Evolutionary conservation across 495 filamentous ascomycete species (phyloP), one percentile per base, ranked within the genome.

Genomic region (Cladorrhinum samala): DNA sequence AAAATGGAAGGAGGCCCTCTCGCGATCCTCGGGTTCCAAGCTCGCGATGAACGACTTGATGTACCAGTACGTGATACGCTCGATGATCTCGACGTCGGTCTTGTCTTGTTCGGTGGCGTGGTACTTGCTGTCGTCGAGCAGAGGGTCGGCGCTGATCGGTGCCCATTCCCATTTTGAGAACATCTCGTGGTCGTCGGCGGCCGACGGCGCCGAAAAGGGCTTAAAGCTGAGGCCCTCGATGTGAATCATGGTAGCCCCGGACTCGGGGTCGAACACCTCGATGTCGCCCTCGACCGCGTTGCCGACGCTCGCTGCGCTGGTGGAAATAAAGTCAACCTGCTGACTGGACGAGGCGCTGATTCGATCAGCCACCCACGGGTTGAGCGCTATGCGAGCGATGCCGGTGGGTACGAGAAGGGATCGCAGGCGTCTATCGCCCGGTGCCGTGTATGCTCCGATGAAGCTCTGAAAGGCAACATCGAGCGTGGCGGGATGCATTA

Each of bases 401-500:
- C 2, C 40, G 16, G 37, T 59, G 21, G 66, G 68, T 0, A 71
- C 43, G 25, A 65, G 57, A 1, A 65, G 23, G 3, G 56, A 46
- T 45, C 40, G 18, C 11, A 69, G 33, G 2, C 43, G 24, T 0
- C 58, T 60, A 52, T 67, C 64, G 0, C 47, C 44, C 0, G 67
- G 68, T 14, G 23, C 30, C 0, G 33, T 44, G 44, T 54, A 51
- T 0, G 68, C 64, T 1, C 64, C 45, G 7, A 72, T 27, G 1
- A 61, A 39, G 24, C 57, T 42, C 36, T 69, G 67, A 21, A 69
- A 54, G 0, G 63, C 63, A 4, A 46, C 49, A 43, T 72, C 68
- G 8, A 72, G 54, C 1, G 46, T 40, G 0, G 50, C 60, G 0
- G 67, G 68, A 38, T 72, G 68, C 3, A 72, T 13, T 6, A 66